These are phyloP conservation scores for Chamaecyparis obtusa DNA, from an alignment of 75 land plant genomes.

Conservation along the genomic window DNA sequence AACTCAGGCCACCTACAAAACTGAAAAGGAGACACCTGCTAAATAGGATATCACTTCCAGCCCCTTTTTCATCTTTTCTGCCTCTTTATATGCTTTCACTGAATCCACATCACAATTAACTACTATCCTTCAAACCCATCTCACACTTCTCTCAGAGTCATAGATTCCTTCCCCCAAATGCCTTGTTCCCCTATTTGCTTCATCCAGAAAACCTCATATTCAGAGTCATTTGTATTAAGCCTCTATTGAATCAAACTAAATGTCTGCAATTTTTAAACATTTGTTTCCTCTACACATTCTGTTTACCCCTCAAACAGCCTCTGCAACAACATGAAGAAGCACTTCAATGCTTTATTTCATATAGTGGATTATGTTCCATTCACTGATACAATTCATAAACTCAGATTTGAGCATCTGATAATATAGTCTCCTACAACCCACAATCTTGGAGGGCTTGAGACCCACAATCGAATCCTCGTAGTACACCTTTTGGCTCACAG, in stretches of 20 bases:
- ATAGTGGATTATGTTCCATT: neutral
- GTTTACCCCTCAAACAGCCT: neutral
- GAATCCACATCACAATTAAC: neutral
- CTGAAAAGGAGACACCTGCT: no score
- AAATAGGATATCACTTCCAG: no score
- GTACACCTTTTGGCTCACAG: neutral
- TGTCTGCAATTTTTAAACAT: neutral
- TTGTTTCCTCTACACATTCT: neutral
- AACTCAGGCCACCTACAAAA: no score
- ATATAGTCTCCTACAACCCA: neutral
- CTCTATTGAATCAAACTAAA: no score
- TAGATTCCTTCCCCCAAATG: neutral
- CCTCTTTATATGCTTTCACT: neutral
- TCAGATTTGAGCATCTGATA: neutral
- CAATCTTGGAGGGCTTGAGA: neutral
- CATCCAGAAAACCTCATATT: neutral
- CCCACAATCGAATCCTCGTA: no score
- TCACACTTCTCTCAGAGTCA: neutral
- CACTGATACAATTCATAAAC: neutral
- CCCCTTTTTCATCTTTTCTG: neutral
- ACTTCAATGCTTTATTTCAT: neutral
- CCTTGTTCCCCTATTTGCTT: neutral
- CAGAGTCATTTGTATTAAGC: neutral
- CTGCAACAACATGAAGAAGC: neutral
- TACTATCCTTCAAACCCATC: neutral